Conservation (phyloP, 352 stramenopile genomes). For the Globisporangium perplexum region DNA sequence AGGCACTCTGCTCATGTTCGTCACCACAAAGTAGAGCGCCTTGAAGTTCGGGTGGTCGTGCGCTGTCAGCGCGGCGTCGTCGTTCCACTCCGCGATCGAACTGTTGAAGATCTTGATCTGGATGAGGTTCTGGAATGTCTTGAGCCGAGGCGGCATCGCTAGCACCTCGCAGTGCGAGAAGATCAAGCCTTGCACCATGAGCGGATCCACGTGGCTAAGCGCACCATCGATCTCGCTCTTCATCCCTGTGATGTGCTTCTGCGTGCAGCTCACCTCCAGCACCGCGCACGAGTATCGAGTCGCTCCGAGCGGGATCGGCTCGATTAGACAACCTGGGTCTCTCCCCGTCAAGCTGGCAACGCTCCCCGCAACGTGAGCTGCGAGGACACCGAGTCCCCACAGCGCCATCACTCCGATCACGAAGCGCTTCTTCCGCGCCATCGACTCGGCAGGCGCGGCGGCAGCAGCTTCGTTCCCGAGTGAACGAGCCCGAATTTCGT, state of each 20-base stretch:
- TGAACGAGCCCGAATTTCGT: neutral
- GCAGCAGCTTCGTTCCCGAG: neutral
- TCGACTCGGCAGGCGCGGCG: neutral
- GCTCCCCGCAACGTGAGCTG: slow-evolving; percentile 5
- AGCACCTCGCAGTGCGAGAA: slow-evolving; percentile 14
- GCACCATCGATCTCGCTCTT: slow-evolving; percentile 1
- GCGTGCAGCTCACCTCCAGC: slow-evolving; percentile 17
- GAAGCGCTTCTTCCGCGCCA: neutral
- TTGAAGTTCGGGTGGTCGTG: neutral
- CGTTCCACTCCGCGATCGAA: slow-evolving; percentile 13
- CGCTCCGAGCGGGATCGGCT: slow-evolving; percentile 14
- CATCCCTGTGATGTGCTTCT: neutral
- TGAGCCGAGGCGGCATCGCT: slow-evolving; percentile 8
- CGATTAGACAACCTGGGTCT: slow-evolving; percentile 11
- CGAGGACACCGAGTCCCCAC: slow-evolving; percentile 8
- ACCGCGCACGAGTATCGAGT: slow-evolving; percentile 11
- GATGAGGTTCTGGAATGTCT: slow-evolving; percentile 10
- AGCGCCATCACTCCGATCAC: slow-evolving; percentile 5
- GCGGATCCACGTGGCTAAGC: neutral
- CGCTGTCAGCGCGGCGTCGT: slow-evolving; percentile 5
- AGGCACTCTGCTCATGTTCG: slow-evolving; percentile 6
- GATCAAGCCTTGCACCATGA: slow-evolving; percentile 3
- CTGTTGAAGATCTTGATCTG: slow-evolving; percentile 19
- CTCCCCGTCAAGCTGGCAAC: neutral
- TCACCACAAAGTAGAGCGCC: neutral